Evolutionary conservation across 306 rosid genomes (phyloP).

Genomic region (Boehmeria nivea): DNA sequence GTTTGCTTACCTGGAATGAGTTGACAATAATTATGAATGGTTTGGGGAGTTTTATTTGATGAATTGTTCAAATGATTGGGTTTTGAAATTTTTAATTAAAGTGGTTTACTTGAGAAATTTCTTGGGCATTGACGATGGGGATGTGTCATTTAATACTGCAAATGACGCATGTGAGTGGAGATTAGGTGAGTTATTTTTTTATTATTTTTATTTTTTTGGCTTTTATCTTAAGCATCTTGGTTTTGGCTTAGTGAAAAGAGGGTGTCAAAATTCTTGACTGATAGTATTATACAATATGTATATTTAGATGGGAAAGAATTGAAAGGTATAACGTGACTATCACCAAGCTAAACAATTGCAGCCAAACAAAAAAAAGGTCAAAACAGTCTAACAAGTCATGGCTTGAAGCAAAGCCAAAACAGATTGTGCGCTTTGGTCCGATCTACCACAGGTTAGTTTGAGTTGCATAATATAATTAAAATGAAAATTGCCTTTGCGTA

Average conservation of each 20-base stretch:
- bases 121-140: neutral
- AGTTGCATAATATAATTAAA: no score
- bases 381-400: no score
- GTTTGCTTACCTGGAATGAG: constrained; percentile 5
- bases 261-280: neutral
- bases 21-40: constrained; percentile 13
- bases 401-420: no score
- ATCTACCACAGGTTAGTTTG: no score
- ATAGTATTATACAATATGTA: no score
- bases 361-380: no score
- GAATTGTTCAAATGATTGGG: neutral
- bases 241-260: neutral
- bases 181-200: constrained; percentile 5
- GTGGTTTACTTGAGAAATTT: neutral
- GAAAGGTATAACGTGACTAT: neutral
- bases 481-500: no score
- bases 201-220: neutral
- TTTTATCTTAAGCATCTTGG: neutral
- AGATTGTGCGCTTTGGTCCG: no score
- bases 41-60: neutral
- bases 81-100: neutral
- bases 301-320: neutral
- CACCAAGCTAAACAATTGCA: no score
- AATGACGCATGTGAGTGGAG: neutral
- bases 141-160: neutral